These are phyloP conservation scores for Heterobasidion parviporum DNA, from an alignment of 1,284 basidiomycete species.

Conservation along the genomic window DNA sequence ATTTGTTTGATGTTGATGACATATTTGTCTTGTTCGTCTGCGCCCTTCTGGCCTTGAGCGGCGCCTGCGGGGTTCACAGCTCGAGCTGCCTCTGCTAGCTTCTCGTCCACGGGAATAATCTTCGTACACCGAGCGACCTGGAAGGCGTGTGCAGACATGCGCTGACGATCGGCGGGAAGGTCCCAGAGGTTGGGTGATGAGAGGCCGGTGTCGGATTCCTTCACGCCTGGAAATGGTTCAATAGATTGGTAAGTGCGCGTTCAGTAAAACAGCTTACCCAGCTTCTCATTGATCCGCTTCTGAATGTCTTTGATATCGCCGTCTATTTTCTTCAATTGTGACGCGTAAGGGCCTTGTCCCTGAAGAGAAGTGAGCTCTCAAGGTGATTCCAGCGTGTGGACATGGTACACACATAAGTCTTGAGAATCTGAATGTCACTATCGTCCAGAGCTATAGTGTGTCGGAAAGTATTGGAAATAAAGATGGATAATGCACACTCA, in stretches of 20 bases:
- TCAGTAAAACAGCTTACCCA: slow-evolving; percentile 44
- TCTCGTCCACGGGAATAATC: slow-evolving; percentile 82
- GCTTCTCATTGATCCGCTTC: slow-evolving; percentile 95
- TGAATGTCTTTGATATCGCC: slow-evolving; percentile 94
- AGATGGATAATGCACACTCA: slow-evolving; percentile 26
- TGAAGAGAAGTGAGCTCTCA: slow-evolving; percentile 24
- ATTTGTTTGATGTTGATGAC: slow-evolving; percentile 99
- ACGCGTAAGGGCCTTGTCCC: slow-evolving; percentile 98
- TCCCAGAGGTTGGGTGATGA: slow-evolving; percentile 98
- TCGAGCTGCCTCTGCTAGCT: slow-evolving; percentile 63
- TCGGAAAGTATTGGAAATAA: slow-evolving; percentile 1
- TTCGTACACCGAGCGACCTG: slow-evolving; percentile 99
- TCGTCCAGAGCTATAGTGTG: slow-evolving; percentile 76
- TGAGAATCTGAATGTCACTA: slow-evolving; percentile 97
- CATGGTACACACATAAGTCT: slow-evolving; percentile 74
- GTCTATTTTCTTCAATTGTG: slow-evolving; percentile 84
- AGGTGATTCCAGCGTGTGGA: slow-evolving; percentile 1
- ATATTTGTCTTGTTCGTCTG: slow-evolving; percentile 97
- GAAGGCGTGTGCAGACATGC: slow-evolving; percentile 90
- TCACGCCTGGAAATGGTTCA: slow-evolving; percentile 54
- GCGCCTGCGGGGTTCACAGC: slow-evolving; percentile 68
- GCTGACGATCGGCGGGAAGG: slow-evolving; percentile 77
- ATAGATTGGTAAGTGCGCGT: background rate
- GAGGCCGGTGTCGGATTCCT: slow-evolving; percentile 97
- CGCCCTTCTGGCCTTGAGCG: slow-evolving; percentile 79